phyloP scores from a whole-genome alignment of 2,329 filamentous ascomycete genomes.

The Venturiaceae sp. region DNA sequence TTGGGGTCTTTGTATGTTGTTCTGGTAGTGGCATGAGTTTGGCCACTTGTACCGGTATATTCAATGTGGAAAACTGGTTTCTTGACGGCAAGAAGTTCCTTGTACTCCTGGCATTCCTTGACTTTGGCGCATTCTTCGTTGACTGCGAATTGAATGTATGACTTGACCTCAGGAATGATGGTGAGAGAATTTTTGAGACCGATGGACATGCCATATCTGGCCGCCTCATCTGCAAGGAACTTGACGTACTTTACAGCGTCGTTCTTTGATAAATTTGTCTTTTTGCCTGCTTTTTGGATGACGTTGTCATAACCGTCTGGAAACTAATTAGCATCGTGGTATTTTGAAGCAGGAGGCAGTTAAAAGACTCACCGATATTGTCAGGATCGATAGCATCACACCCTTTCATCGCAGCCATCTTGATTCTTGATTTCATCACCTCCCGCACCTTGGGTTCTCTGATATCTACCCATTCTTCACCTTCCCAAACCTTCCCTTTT shows the following conservation, averaged over 20 bases:
- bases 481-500: conserved; percentile 13
- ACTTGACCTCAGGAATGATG: conserved; percentile 44
- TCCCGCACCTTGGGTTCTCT: conserved; percentile 14
- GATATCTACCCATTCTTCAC: conserved; percentile 18
- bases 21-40: neutral
- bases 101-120: conserved; percentile 48
- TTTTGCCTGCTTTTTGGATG: neutral
- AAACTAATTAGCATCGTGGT: neutral
- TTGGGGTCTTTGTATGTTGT: neutral
- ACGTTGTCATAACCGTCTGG: conserved; percentile 30
- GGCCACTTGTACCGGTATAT: conserved; percentile 31
- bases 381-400: conserved; percentile 29
- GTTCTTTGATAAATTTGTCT: neutral
- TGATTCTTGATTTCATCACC: conserved; percentile 17
- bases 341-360: neutral
- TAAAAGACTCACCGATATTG: conserved; percentile 12
- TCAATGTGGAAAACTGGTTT: conserved; percentile 69
- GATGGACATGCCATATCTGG: conserved; percentile 36
- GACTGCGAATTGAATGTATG: conserved; percentile 53
- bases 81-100: conserved; percentile 45
- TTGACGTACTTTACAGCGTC: conserved; percentile 10
- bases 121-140: conserved; percentile 60
- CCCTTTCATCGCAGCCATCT: conserved; percentile 18
- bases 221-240: conserved; percentile 7
- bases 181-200: conserved; percentile 60